Evolutionary conservation across 1,139 yeast genomes (phyloP), one percentile per base, ranked within the genome.

Genomic region (Zygosaccharomyces sapae): DNA sequence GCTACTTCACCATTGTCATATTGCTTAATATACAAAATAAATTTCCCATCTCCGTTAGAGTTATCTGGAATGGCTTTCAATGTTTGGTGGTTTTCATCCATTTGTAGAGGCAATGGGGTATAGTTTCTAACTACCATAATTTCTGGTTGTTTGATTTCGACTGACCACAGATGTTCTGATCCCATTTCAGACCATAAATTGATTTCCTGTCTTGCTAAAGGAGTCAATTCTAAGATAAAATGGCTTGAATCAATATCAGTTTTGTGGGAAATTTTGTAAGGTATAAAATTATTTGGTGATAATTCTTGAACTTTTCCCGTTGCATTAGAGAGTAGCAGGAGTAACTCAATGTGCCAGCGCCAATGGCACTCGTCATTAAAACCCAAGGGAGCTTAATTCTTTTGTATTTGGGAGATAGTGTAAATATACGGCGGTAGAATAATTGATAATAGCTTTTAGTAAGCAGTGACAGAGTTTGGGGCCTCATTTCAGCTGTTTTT

Each of bases 61-160:
- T 73, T 54, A 42, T 61, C 65, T 24, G 49, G 40, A 22, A 56
- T 13, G 7, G 55, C 47, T 19, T 50, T 45, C 6, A 54, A 12
- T 4, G 46, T 24, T 9, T 41, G 41, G 6, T 70, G 47, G 68
- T 67, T 27, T 70, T 70, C 33, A 70, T 70, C 56, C 10, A 50
- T 41, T 25, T 52, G 41, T 46, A 92, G 60, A 0, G 98, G 98
- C 38, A 92, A 68, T 0, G 98, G 97, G 0, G 98, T 92, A 59
- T 90, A 90, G 36, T 80, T 76, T 54, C 98, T 72, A 0, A 81
- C 92, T 20, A 92, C 94, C 79, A 86, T 90, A 41, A 92, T 86
- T 48, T 90, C 92, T 0, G 97, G 97, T 65, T 92, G 97, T 64
- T 82, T 84, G 33, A 92, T 75, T 57, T 92, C 96, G 1, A 92